These are phyloP conservation scores for Camellia oleifera DNA, from an alignment of 179 eudicot species.

Conservation along the genomic window DNA sequence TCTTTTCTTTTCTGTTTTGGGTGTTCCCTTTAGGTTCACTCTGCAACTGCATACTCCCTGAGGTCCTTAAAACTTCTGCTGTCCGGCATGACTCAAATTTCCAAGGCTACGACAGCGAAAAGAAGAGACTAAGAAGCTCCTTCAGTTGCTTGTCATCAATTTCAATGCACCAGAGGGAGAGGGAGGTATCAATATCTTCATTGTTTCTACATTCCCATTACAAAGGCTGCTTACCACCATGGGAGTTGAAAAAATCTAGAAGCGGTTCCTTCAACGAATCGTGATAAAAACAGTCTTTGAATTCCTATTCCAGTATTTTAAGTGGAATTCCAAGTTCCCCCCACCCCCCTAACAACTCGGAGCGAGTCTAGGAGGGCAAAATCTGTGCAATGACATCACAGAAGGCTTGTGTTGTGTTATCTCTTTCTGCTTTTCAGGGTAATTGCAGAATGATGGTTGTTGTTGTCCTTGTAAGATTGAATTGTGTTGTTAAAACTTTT, in stretches of 20 bases:
- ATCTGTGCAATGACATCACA: not conserved
- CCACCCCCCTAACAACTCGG: not conserved
- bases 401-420: not conserved
- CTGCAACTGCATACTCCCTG: slow-evolving; percentile 79
- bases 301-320: not conserved
- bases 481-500: not conserved
- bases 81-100: slow-evolving; percentile 37
- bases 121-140: slow-evolving; percentile 53
- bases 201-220: slow-evolving; percentile 64
- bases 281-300: slow-evolving; percentile 9
- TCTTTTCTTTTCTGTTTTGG: not conserved
- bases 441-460: not conserved
- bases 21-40: slow-evolving; percentile 47
- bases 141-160: slow-evolving; percentile 63
- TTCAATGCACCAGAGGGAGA: slow-evolving; percentile 48
- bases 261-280: slow-evolving; percentile 35
- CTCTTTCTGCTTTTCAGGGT: too few relatives aligned
- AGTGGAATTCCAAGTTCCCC: not conserved
- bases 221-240: slow-evolving; percentile 54
- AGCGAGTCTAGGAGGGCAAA: not conserved
- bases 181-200: slow-evolving; percentile 66
- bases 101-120: slow-evolving; percentile 45
- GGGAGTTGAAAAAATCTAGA: slow-evolving; percentile 49
- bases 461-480: slow-evolving; percentile 7
- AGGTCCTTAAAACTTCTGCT: slow-evolving; percentile 44